These are phyloP conservation scores for Leccinum solheimii DNA, from an alignment of 1,284 basidiomycete genomes.

Conservation along the genomic window DNA sequence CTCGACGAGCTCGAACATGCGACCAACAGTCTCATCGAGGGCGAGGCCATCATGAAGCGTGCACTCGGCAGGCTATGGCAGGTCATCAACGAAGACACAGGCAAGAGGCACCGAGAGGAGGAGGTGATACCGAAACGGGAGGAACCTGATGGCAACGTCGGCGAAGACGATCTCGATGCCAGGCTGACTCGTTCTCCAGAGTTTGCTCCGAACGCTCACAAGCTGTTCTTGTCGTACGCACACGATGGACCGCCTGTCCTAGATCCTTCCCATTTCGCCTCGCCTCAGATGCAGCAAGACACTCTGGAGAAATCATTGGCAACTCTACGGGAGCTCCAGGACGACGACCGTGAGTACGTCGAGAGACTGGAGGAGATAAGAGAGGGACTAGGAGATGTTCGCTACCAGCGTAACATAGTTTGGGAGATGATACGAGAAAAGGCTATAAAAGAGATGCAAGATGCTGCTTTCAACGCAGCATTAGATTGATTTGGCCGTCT, in stretches of 20 bases:
- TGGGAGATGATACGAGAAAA: slow-evolving; percentile 74
- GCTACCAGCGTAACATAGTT: slow-evolving; percentile 64
- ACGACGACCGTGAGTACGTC: slow-evolving; percentile 78
- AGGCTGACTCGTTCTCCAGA: slow-evolving; percentile 63
- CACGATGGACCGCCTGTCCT: slow-evolving; percentile 44
- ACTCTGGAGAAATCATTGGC: slow-evolving; percentile 71
- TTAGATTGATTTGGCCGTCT: slow-evolving; percentile 22
- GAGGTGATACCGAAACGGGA: slow-evolving; percentile 65
- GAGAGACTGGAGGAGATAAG: slow-evolving; percentile 78
- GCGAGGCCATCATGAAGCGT: slow-evolving; percentile 66
- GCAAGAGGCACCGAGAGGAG: slow-evolving; percentile 32
- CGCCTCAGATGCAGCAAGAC: slow-evolving; percentile 63
- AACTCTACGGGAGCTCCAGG: slow-evolving; percentile 70
- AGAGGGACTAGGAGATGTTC: slow-evolving; percentile 69
- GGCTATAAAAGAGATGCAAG: slow-evolving; percentile 72
- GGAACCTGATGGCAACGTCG: slow-evolving; percentile 56
- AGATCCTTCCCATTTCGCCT: slow-evolving; percentile 62
- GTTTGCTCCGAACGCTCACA: slow-evolving; percentile 61
- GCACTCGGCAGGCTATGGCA: slow-evolving; percentile 78
- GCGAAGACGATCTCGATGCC: slow-evolving; percentile 50
- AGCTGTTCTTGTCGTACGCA: slow-evolving; percentile 58
- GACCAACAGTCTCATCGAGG: slow-evolving; percentile 77
- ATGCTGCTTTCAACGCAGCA: slow-evolving; percentile 49
- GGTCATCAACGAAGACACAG: slow-evolving; percentile 69
- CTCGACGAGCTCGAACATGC: slow-evolving; percentile 76